These are phyloP conservation scores for Clavispora santaluciae DNA, from an alignment of 805 yeast species.

Conservation along the genomic window DNA sequence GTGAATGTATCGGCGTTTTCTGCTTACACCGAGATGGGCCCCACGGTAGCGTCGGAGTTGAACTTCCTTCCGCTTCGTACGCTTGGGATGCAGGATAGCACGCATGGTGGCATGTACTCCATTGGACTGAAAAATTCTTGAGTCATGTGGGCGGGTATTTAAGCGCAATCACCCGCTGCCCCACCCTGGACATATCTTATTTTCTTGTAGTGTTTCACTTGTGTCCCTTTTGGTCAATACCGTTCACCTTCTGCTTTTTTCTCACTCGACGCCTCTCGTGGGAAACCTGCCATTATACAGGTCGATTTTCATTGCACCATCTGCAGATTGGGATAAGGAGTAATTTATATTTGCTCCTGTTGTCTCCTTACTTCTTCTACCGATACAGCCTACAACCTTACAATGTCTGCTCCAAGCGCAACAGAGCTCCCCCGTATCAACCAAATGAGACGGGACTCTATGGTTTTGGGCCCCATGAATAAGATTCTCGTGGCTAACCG, in stretches of 20 bases:
- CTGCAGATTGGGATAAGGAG: neutral
- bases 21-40: too few relatives aligned
- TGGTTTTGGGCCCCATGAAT: slow-evolving; percentile 43
- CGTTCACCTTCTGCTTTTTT: neutral
- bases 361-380: neutral
- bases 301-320: neutral
- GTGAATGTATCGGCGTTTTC: too few relatives aligned
- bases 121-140: neutral
- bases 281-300: neutral
- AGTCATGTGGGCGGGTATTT: neutral
- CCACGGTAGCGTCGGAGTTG: slow-evolving; percentile 7
- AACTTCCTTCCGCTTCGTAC: slow-evolving; percentile 7
- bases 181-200: too few relatives aligned
- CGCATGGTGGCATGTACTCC: neutral
- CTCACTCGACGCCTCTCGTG: neutral
- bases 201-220: neutral
- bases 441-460: slow-evolving; percentile 39
- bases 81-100: slow-evolving; percentile 2
- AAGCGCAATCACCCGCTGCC: neutral
- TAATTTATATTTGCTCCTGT: neutral
- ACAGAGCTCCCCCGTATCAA: slow-evolving; percentile 23
- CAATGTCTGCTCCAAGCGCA: slow-evolving; percentile 7
- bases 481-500: slow-evolving; percentile 78
- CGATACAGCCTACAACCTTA: neutral
- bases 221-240: neutral